Percentiles rank a stretch among this genome's conserved stretches.
These are phyloP conservation scores for Lipomyces chichibuensis DNA, from an alignment of 805 yeast genomes.

Conservation along the genomic window DNA sequence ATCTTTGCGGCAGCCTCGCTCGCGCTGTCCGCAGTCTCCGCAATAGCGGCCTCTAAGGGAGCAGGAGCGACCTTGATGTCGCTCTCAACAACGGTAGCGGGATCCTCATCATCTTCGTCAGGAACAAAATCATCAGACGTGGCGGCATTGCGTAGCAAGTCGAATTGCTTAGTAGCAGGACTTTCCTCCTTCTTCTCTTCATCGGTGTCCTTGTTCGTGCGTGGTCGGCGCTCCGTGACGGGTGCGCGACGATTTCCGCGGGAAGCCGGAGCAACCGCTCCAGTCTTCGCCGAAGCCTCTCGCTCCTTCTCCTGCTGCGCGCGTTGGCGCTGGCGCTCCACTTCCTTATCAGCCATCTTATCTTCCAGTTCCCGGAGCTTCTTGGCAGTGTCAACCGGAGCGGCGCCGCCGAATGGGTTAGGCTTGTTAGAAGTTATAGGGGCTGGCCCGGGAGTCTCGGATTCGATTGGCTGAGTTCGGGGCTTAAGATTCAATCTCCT, in stretches of 20 bases:
- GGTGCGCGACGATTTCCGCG: not conserved
- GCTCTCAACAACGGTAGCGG: constrained; percentile 7
- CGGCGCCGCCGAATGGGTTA: constrained; percentile 83
- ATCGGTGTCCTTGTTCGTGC: constrained; percentile 4
- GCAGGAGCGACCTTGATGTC: constrained; percentile 14
- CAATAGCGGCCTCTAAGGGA: constrained; percentile 20
- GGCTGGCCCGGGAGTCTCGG: constrained; percentile 42
- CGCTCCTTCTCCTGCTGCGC: constrained; percentile 14
- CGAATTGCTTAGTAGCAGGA: constrained; percentile 24
- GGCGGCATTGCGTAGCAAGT: constrained; percentile 24
- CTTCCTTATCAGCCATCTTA: constrained; percentile 16
- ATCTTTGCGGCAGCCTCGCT: constrained; percentile 19
- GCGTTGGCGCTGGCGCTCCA: constrained; percentile 11
- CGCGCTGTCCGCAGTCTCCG: constrained; percentile 10
- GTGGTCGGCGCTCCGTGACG: constrained; percentile 11
- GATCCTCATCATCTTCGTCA: constrained; percentile 33
- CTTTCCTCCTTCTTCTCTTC: constrained; percentile 29
- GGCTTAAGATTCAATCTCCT: constrained; percentile 49
- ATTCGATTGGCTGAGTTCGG: constrained; percentile 36
- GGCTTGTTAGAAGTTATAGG: constrained; percentile 46
- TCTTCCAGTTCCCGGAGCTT: constrained; percentile 66
- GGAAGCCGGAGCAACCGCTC: constrained; percentile 9
- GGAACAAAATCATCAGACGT: constrained; percentile 32
- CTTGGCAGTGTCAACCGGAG: constrained; percentile 77
- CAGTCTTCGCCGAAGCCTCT: constrained; percentile 13